A percentile compares a stretch with the other conserved stretches of the same genome.
phyloP scores from a whole-genome alignment of 2,329 filamentous ascomycete genomes.

The Stemphylium vesicarium region DNA sequence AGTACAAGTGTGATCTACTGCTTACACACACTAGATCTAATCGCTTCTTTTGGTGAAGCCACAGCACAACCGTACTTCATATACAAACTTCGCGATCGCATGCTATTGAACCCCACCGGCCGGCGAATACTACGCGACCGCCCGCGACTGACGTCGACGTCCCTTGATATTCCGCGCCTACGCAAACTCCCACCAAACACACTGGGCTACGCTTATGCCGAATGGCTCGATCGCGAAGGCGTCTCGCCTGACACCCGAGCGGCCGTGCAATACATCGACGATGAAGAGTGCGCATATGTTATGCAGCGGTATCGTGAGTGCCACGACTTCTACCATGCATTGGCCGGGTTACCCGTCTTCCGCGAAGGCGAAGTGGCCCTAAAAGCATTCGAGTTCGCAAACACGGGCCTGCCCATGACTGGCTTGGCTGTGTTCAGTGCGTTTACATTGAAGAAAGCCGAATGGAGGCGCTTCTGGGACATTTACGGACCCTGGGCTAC shows the following conservation, averaged over 20 bases:
- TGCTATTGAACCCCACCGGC: conserved; percentile 84
- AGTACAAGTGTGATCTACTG: background rate
- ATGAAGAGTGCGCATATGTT: conserved; percentile 95
- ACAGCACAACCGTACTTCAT: conserved; percentile 97
- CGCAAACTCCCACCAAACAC: conserved; percentile 74
- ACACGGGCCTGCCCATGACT: conserved; percentile 94
- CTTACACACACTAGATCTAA: conserved; percentile 69
- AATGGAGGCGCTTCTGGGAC: conserved; percentile 70
- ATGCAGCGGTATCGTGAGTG: conserved; percentile 98
- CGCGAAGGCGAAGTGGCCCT: conserved; percentile 97
- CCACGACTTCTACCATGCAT: conserved; percentile 96
- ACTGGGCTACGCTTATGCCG: conserved; percentile 81
- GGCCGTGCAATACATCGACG: conserved; percentile 86
- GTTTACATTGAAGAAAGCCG: conserved; percentile 66
- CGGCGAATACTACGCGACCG: conserved; percentile 89
- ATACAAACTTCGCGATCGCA: conserved; percentile 85
- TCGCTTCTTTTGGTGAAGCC: conserved; percentile 91
- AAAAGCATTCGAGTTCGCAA: conserved; percentile 97
- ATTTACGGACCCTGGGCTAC: conserved; percentile 92
- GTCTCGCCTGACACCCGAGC: conserved; percentile 90
- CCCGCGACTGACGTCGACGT: conserved; percentile 81
- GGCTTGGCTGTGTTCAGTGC: conserved; percentile 80
- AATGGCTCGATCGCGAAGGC: conserved; percentile 92
- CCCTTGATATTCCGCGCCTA: conserved; percentile 71
- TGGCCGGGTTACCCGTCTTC: conserved; percentile 88